phyloP scores from a whole-genome alignment of 306 rosid species.

The Quercus ilex region DNA sequence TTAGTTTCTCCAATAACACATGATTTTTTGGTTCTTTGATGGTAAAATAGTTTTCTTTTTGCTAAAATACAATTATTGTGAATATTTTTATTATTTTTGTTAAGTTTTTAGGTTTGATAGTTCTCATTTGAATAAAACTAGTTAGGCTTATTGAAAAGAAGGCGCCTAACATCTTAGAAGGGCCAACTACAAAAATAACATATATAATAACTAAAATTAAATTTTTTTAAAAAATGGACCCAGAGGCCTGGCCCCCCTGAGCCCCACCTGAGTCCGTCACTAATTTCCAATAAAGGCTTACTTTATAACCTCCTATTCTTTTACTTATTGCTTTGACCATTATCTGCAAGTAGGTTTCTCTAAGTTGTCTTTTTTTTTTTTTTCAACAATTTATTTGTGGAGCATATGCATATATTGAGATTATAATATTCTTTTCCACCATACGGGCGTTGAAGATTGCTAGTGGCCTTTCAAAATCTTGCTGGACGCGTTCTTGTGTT shows the following conservation, averaged over 20 bases:
- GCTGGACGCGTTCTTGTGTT: not conserved
- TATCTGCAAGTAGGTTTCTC: not conserved
- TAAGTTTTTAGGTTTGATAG: no score
- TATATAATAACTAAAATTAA: no score
- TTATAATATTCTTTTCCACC: not conserved
- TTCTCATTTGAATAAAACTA: no score
- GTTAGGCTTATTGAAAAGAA: no score
- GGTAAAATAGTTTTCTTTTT: no score
- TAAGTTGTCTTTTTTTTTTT: not conserved
- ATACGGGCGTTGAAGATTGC: not conserved
- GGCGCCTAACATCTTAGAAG: no score
- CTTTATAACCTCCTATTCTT: not conserved
- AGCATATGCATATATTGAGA: not conserved
- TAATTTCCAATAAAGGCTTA: not conserved
- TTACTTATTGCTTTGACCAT: not conserved
- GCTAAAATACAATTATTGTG: no score
- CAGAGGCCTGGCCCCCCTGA: not conserved
- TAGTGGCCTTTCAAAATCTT: conserved; percentile 4
- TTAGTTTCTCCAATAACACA: no score
- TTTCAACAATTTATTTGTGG: not conserved
- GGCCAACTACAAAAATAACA: no score
- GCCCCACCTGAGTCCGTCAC: not conserved
- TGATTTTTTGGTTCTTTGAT: no score
- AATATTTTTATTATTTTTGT: no score
- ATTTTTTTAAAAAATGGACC: no score